Conservation (phyloP, 441 rosid genomes). For the Adansonia rubrostipa region DNA sequence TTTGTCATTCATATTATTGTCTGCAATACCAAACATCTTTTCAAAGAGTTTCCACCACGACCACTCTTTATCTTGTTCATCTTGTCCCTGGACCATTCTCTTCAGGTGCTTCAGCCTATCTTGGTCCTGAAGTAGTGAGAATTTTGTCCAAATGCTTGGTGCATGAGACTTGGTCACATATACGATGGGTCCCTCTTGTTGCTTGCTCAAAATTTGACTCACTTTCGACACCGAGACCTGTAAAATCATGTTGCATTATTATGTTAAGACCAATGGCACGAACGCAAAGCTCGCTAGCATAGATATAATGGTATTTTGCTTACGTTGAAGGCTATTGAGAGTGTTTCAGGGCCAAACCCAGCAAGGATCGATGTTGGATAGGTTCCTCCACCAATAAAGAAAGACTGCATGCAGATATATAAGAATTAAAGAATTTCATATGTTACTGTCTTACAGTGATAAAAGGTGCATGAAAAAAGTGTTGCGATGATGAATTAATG, state of each 20-base stretch:
- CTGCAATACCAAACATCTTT: conserved; percentile 35
- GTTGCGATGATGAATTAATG: no score
- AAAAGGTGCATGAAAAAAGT: no score
- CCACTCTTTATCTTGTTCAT: conserved; percentile 42
- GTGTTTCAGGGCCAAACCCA: conserved; percentile 67
- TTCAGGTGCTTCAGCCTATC: conserved; percentile 60
- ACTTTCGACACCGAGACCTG: conserved; percentile 59
- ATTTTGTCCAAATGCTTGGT: conserved; percentile 58
- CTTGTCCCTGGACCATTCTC: conserved; percentile 42
- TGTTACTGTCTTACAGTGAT: no score
- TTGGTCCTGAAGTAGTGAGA: conserved; percentile 47
- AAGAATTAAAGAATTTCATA: not conserved
- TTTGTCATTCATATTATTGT: conserved; percentile 25
- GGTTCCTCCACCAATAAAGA: conserved; percentile 85
- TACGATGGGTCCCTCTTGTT: conserved; percentile 63
- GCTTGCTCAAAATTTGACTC: conserved; percentile 42
- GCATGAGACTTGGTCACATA: conserved; percentile 42
- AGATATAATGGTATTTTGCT: conserved; percentile 27
- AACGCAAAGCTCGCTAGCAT: not conserved
- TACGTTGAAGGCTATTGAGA: conserved; percentile 75
- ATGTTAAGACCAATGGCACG: not conserved
- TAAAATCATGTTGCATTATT: not conserved
- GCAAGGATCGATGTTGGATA: conserved; percentile 60
- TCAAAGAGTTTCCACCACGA: conserved; percentile 60
- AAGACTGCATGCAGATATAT: conserved; percentile 49